phyloP scores from a whole-genome alignment of 148 eudicot species.

The Agrostemma githago region DNA sequence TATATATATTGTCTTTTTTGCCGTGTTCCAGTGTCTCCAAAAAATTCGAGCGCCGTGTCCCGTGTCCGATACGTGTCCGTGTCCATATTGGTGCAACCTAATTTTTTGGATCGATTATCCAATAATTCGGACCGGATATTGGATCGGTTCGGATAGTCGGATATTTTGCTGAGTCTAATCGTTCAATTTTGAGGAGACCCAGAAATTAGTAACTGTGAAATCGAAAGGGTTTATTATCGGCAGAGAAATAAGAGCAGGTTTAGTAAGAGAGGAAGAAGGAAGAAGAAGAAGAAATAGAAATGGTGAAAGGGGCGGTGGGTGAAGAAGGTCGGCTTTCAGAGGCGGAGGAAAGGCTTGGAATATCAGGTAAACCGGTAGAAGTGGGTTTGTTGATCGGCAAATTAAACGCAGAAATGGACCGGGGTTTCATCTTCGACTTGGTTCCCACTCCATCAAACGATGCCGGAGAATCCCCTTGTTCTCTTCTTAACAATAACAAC shows the following conservation, averaged over 20 bases:
- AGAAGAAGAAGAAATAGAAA: slow-evolving; percentile 15
- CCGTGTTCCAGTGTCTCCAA: no score
- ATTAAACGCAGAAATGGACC: slow-evolving; percentile 49
- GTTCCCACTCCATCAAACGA: slow-evolving; percentile 76
- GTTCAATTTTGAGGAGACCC: no score
- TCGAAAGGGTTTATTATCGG: background rate
- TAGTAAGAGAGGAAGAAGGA: background rate
- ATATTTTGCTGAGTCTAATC: no score
- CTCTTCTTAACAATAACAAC: slow-evolving; percentile 32
- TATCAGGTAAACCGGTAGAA: slow-evolving; percentile 49
- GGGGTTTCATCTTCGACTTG: slow-evolving; percentile 75
- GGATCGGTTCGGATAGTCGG: no score
- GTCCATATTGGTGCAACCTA: no score
- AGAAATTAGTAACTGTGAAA: background rate
- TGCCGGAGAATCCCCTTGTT: slow-evolving; percentile 69
- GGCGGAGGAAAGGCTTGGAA: slow-evolving; percentile 60
- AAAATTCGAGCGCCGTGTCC: no score
- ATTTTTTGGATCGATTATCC: no score
- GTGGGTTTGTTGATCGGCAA: slow-evolving; percentile 87
- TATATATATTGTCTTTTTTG: no score
- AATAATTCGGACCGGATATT: no score
- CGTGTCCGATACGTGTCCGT: no score
- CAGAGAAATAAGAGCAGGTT: background rate
- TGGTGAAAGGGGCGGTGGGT: slow-evolving; percentile 89
- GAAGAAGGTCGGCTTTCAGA: slow-evolving; percentile 66